Percentiles rank a stretch among this genome's conserved stretches.
These are phyloP conservation scores for Zygoascus ofunaensis DNA, from an alignment of 805 yeast genomes.

Conservation along the genomic window DNA sequence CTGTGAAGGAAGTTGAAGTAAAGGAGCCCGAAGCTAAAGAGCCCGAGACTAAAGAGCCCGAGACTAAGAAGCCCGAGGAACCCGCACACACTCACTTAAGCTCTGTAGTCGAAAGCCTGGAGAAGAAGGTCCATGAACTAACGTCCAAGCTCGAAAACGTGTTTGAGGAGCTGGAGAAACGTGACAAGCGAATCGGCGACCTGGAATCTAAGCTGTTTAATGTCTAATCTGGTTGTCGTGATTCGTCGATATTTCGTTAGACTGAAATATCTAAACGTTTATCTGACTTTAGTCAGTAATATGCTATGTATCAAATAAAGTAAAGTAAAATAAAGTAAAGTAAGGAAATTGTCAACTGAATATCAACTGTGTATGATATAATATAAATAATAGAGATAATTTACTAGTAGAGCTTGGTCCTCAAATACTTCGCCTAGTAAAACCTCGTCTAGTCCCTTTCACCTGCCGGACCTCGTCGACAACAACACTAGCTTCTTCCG, in stretches of 20 bases:
- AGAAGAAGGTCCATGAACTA: conserved; percentile 14
- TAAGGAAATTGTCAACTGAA: too few species aligned
- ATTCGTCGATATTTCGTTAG: too few species aligned
- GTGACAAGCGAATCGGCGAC: conserved; percentile 15
- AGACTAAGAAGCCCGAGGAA: neutral
- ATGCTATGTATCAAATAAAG: too few species aligned
- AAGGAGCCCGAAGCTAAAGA: conserved; percentile 11
- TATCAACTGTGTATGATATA: too few species aligned
- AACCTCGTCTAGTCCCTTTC: too few species aligned
- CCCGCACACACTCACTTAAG: conserved; percentile 3
- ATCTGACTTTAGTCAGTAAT: too few species aligned
- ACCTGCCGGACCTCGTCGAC: conserved; percentile 15
- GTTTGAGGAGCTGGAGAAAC: conserved; percentile 15
- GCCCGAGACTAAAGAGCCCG: conserved; percentile 7
- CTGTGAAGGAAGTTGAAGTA: conserved; percentile 10
- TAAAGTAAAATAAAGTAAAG: too few species aligned
- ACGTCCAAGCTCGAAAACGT: conserved; percentile 17
- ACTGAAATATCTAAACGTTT: too few species aligned
- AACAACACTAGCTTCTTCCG: conserved; percentile 24
- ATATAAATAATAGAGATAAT: too few species aligned
- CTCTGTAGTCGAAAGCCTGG: conserved; percentile 14
- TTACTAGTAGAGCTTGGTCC: too few species aligned
- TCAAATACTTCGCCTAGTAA: too few species aligned
- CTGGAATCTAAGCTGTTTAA: conserved; percentile 18
- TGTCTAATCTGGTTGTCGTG: conserved; percentile 1